phyloP scores from a whole-genome alignment of 2,329 filamentous ascomycete genomes.

The Apiospora aurea region DNA sequence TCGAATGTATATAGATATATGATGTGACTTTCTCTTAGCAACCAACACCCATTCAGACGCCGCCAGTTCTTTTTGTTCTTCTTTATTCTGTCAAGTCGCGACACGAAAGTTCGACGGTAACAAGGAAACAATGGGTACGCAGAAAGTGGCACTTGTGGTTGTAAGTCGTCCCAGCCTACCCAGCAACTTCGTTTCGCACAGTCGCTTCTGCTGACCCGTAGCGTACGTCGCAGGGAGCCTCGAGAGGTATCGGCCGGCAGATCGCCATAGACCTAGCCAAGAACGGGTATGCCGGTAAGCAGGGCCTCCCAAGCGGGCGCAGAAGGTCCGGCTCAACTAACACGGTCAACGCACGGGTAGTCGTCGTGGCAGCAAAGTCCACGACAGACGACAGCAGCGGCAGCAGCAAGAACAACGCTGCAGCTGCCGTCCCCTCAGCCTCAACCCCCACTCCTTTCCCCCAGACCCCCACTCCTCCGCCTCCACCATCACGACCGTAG shows the following conservation, averaged over 20 bases:
- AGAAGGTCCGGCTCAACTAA: neutral
- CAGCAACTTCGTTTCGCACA: neutral
- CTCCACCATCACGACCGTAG: constrained; percentile 83
- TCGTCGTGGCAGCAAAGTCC: constrained; percentile 80
- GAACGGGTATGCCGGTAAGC: constrained; percentile 71
- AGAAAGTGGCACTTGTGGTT: neutral
- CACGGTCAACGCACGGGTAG: constrained; percentile 46
- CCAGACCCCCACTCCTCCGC: constrained; percentile 77
- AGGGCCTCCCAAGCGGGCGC: neutral
- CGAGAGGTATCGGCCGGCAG: constrained; percentile 81
- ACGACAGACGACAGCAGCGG: constrained; percentile 62
- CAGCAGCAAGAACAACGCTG: constrained; percentile 34
- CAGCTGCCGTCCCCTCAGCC: constrained; percentile 28
- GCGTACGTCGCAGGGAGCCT: constrained; percentile 60
- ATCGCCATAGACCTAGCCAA: constrained; percentile 79
- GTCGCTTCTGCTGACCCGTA: neutral
- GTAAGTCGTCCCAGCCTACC: neutral
- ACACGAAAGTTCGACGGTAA: neutral
- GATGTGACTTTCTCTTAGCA: neutral
- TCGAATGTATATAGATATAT: neutral
- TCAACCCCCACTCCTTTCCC: constrained; percentile 62
- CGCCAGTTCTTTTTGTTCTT: neutral
- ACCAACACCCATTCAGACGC: no score
- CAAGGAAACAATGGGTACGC: neutral
- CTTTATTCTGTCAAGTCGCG: neutral